Evolutionary conservation across 1,139 yeast genomes (phyloP), one percentile per base, ranked within the genome.

Genomic region (Entelexis paramagnoliae): DNA sequence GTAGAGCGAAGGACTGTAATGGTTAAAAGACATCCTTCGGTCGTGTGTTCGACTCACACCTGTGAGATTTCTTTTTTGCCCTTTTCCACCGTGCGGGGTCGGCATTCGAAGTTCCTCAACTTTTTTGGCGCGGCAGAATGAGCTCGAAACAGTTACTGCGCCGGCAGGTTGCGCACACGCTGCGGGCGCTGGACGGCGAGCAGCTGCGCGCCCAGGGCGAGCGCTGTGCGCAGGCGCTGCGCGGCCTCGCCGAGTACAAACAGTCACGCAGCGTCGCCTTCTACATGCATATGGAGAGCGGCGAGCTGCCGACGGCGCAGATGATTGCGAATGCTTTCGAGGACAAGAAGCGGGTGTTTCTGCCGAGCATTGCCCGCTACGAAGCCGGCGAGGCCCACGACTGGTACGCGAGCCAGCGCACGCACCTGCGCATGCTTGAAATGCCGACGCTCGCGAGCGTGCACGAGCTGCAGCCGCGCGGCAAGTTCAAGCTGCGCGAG

Each of bases 1-100:
- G 83, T 78, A 79, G 78, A 81, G 83, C 83, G 83, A 80, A 80
- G 79, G 84, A 78, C 84, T 79, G 84, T 79, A 79, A 79, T 72
- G 71, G 72, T 58, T 64, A 69, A 68, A 63, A 70, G 81, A 71
- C 63, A 80, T 79, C 84, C 79, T 78, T 81, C 78, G 83, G 79
- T 78, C 85, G 83, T 81, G 84, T 76, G 85, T 80, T 80, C 85
- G 83, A 80, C 78, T 79, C 84, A 75, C 84, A 80, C 83, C 80
- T 83, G 76, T 80, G 84, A 79, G 84, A 80, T 49, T 51, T 50
- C 20, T 36, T 49, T 49, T 38, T 30, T 19, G 26, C 32, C 4
- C 17, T 39, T 39, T 39, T 39, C 24, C 11, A 9, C 16, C 11
- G 17, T 14, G 34, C 17, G 13, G 24, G 24, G 24, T 22, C 24